These are phyloP conservation scores for Hypoxylon rubiginosum DNA, from an alignment of 2,329 filamentous ascomycete genomes.

Conservation along the genomic window DNA sequence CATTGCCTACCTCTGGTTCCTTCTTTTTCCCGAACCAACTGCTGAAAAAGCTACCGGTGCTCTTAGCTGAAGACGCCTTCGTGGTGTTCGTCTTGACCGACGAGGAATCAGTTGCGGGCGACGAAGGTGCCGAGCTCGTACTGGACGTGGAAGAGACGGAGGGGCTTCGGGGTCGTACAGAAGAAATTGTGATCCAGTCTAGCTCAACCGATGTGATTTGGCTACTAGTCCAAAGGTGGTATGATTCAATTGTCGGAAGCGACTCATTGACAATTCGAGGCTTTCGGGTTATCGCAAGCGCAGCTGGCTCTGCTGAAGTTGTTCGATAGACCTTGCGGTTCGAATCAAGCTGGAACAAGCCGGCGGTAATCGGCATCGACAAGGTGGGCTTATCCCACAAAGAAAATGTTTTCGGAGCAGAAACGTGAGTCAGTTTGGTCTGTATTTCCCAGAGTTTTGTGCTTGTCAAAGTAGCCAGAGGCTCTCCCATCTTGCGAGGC, in stretches of 20 bases:
- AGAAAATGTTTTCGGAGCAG: conserved; percentile 10
- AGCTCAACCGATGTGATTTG: conserved; percentile 36
- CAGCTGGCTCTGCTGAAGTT: conserved; percentile 52
- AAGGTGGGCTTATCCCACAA: conserved; percentile 38
- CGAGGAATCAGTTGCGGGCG: conserved; percentile 39
- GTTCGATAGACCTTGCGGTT: conserved; percentile 51
- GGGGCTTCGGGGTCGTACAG: conserved; percentile 41
- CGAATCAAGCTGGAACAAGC: conserved; percentile 52
- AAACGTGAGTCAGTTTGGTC: neutral
- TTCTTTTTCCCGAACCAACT: conserved; percentile 47
- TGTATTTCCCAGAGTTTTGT: conserved; percentile 40
- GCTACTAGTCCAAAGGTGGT: conserved; percentile 42
- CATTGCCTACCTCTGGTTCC: conserved; percentile 21
- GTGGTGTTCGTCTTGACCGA: conserved; percentile 41
- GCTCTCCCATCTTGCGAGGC: conserved; percentile 30
- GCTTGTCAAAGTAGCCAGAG: conserved; percentile 33
- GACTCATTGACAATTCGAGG: conserved; percentile 48
- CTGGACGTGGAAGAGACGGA: conserved; percentile 43
- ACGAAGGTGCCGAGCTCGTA: conserved; percentile 37
- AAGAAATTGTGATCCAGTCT: conserved; percentile 50
- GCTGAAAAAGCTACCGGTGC: conserved; percentile 40
- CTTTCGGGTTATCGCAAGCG: conserved; percentile 54
- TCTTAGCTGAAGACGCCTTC: conserved; percentile 42
- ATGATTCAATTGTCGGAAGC: conserved; percentile 46
- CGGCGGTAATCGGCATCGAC: conserved; percentile 13